phyloP scores from a whole-genome alignment of 768 basidiomycete species.

The Rubroboletus satanas region DNA sequence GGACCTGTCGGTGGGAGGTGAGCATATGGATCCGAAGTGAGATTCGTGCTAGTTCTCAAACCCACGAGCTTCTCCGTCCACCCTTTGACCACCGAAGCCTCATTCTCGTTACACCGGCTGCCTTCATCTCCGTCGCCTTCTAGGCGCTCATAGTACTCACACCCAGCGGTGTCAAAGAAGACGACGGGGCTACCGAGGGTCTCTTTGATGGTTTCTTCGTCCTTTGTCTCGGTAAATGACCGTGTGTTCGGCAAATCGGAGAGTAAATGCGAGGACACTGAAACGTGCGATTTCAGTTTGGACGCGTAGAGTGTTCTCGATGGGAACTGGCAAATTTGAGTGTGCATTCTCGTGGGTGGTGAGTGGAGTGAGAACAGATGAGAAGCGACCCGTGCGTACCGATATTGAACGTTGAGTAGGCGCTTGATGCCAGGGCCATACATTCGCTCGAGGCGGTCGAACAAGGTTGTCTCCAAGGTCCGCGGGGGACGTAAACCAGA shows the following conservation, averaged over 20 bases:
- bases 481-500: conserved; percentile 53
- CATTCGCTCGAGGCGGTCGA: conserved; percentile 87
- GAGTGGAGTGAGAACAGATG: not conserved
- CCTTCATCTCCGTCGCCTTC: conserved; percentile 84
- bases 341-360: conserved; percentile 66
- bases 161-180: conserved; percentile 93
- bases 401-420: conserved; percentile 88
- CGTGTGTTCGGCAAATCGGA: conserved; percentile 57
- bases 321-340: conserved; percentile 80
- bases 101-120: conserved; percentile 92
- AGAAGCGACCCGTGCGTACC: conserved; percentile 39
- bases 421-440: conserved; percentile 81
- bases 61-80: conserved; percentile 81
- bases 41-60: not conserved
- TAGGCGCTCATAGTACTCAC: conserved; percentile 85
- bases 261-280: conserved; percentile 73
- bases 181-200: conserved; percentile 73
- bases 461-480: conserved; percentile 84
- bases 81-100: conserved; percentile 76
- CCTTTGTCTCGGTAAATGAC: conserved; percentile 31
- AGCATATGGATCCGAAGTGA: not conserved
- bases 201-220: conserved; percentile 70
- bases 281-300: conserved; percentile 62
- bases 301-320: conserved; percentile 76
- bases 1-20: conserved; percentile 40